Conservation (phyloP, 1,284 basidiomycete species). For the Cutaneotrichosporon sp. region DNA sequence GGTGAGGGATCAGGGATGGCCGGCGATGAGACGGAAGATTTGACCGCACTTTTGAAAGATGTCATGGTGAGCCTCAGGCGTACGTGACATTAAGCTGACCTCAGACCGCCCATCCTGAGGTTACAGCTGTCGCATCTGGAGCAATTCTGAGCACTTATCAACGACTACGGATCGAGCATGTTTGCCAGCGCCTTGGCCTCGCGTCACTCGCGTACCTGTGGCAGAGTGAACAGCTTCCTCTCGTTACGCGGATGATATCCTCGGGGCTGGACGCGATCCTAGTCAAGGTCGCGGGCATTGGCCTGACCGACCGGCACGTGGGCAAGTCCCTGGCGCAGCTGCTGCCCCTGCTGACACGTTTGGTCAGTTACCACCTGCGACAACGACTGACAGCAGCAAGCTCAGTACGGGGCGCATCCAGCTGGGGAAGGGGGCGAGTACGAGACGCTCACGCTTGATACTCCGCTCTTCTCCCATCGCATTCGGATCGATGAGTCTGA, state of each 20-base stretch:
- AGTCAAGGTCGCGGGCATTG: constrained; percentile 96
- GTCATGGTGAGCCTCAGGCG: constrained; percentile 69
- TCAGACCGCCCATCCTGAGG: constrained; percentile 71
- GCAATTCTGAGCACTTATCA: constrained; percentile 98
- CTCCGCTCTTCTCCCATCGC: constrained; percentile 75
- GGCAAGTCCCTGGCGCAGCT: constrained; percentile 73
- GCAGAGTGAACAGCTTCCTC: constrained; percentile 80
- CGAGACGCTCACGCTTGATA: constrained; percentile 87
- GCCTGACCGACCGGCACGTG: constrained; percentile 71
- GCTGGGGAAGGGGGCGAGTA: constrained; percentile 99
- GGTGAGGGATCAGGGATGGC: constrained; percentile 53
- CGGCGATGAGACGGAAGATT: constrained; percentile 95
- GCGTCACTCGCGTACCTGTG: constrained; percentile 86
- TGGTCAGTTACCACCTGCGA: constrained; percentile 55
- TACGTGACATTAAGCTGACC: constrained; percentile 10
- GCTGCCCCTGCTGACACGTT: constrained; percentile 63
- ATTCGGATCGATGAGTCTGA: constrained; percentile 65
- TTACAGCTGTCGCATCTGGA: constrained; percentile 85
- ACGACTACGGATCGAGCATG: constrained; percentile 93
- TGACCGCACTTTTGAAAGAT: constrained; percentile 66
- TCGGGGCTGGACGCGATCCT: constrained; percentile 75
- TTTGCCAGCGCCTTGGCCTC: constrained; percentile 78
- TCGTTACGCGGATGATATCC: constrained; percentile 81
- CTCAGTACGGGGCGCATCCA: constrained; percentile 81
- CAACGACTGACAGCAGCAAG: constrained; percentile 55